Percentiles rank a stretch among this genome's conserved stretches.
phyloP scores from a whole-genome alignment of 1,139 yeast species.

The Taphrina betulina region DNA sequence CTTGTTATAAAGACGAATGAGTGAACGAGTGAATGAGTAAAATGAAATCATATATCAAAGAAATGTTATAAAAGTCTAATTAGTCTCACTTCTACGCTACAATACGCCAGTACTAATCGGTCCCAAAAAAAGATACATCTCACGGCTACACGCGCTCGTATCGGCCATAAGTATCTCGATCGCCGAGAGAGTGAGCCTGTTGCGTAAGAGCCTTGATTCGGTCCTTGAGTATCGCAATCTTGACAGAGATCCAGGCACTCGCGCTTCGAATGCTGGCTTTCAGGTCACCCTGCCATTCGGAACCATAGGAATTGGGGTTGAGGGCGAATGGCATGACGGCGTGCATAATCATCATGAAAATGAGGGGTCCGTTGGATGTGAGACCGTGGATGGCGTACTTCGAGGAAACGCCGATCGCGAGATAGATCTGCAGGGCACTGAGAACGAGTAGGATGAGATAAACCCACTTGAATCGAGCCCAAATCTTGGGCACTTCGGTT shows the following conservation, averaged over 20 bases:
- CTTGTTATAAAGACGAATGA: too few relatives aligned
- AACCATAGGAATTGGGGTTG: slow-evolving; percentile 28
- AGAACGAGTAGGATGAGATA: slow-evolving; percentile 1
- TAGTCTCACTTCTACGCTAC: too few relatives aligned
- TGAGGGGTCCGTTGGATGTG: slow-evolving; percentile 34
- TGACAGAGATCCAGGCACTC: background rate
- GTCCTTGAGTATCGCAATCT: slow-evolving; percentile 4
- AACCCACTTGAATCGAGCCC: slow-evolving; percentile 29
- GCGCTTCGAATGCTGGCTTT: slow-evolving; percentile 4
- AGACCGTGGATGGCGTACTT: slow-evolving; percentile 20
- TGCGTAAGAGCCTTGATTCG: background rate
- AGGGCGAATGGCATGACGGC: slow-evolving; percentile 34
- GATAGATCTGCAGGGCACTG: slow-evolving; percentile 14
- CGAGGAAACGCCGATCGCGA: slow-evolving; percentile 14
- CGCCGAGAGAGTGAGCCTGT: slow-evolving; percentile 18
- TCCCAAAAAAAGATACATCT: too few relatives aligned
- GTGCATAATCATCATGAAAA: slow-evolving; percentile 35
- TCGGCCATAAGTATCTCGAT: slow-evolving; percentile 6
- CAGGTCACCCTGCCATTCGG: slow-evolving; percentile 29
- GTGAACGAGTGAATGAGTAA: too few relatives aligned
- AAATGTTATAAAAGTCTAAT: too few relatives aligned
- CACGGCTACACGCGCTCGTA: slow-evolving; percentile 1
- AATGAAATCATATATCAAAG: too few relatives aligned
- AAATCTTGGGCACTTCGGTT: slow-evolving; percentile 36
- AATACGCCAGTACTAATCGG: too few relatives aligned